phyloP scores from a whole-genome alignment of 208 protist species.

The Trypanosoma mega region DNA sequence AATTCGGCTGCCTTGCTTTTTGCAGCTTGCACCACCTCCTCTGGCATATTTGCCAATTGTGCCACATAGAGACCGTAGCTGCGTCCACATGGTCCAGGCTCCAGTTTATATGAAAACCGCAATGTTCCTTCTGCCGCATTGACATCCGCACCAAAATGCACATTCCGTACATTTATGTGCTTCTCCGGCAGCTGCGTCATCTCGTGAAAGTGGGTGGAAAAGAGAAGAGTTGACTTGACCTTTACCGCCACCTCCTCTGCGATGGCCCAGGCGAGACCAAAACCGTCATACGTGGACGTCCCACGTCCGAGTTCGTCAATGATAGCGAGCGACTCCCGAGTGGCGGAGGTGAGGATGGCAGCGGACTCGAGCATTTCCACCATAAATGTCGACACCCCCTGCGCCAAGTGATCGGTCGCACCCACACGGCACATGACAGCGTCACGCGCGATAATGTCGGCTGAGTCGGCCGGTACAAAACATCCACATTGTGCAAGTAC shows the following conservation, averaged over 20 bases:
- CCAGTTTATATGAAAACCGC: slow-evolving; percentile 84
- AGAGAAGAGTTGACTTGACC: slow-evolving; percentile 90
- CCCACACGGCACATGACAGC: slow-evolving; percentile 98
- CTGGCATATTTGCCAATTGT: slow-evolving; percentile 81
- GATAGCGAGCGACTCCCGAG: slow-evolving; percentile 95
- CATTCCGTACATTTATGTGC: slow-evolving; percentile 57
- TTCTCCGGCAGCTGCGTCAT: slow-evolving; percentile 92
- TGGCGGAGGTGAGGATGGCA: slow-evolving; percentile 94
- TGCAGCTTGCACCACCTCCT: slow-evolving; percentile 74
- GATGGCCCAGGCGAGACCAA: slow-evolving; percentile 99
- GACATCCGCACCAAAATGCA: slow-evolving; percentile 83
- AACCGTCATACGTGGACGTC: slow-evolving; percentile 99
- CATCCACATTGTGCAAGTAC: slow-evolving; percentile 99
- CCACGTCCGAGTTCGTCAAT: slow-evolving; percentile 99
- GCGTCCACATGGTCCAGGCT: slow-evolving; percentile 84
- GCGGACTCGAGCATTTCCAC: slow-evolving; percentile 99
- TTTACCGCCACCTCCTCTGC: slow-evolving; percentile 92
- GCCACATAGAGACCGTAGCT: slow-evolving; percentile 94
- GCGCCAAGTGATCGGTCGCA: slow-evolving; percentile 95
- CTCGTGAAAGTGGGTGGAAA: slow-evolving; percentile 99
- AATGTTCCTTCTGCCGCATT: slow-evolving; percentile 64
- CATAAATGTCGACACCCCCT: slow-evolving; percentile 99
- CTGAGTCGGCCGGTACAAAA: slow-evolving; percentile 96
- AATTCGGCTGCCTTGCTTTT: slow-evolving; percentile 83
- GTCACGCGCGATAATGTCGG: slow-evolving; percentile 86